These are phyloP conservation scores for Sporisorium scitamineum DNA, from an alignment of 1,284 basidiomycete species.

Conservation along the genomic window DNA sequence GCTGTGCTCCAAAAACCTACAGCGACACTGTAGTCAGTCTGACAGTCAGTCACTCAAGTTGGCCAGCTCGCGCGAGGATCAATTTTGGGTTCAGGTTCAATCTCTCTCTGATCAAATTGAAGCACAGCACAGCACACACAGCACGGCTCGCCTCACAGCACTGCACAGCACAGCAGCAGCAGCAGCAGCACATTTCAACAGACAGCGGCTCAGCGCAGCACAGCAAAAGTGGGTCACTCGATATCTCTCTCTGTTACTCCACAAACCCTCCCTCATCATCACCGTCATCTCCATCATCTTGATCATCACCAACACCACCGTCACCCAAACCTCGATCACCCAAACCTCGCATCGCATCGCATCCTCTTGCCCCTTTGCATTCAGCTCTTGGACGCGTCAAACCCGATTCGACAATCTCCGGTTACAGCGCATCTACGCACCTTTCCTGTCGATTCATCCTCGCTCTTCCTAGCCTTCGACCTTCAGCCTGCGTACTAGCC, in stretches of 20 bases:
- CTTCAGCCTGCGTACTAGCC: not conserved
- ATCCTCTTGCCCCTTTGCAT: not conserved
- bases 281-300: constrained; percentile 9
- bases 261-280: constrained; percentile 14
- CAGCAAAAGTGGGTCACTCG: constrained; percentile 14
- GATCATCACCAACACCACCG: constrained; percentile 12
- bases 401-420: not conserved
- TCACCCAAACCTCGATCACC: constrained; percentile 4
- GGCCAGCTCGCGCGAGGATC: constrained; percentile 8
- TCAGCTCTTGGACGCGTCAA: not conserved
- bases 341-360: not conserved
- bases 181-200: not conserved
- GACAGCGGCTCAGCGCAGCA: not conserved
- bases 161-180: constrained; percentile 1
- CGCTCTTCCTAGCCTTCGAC: constrained; percentile 6
- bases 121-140: constrained; percentile 21
- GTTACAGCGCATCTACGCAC: constrained; percentile 7
- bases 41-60: not conserved
- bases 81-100: constrained; percentile 2
- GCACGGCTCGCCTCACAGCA: constrained; percentile 4
- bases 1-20: not conserved
- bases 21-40: not conserved
- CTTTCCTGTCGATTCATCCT: constrained; percentile 3
- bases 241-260: constrained; percentile 15
- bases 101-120: constrained; percentile 4